Conservation (phyloP, 1,284 basidiomycete genomes). For the Psilocybe mexicana region DNA sequence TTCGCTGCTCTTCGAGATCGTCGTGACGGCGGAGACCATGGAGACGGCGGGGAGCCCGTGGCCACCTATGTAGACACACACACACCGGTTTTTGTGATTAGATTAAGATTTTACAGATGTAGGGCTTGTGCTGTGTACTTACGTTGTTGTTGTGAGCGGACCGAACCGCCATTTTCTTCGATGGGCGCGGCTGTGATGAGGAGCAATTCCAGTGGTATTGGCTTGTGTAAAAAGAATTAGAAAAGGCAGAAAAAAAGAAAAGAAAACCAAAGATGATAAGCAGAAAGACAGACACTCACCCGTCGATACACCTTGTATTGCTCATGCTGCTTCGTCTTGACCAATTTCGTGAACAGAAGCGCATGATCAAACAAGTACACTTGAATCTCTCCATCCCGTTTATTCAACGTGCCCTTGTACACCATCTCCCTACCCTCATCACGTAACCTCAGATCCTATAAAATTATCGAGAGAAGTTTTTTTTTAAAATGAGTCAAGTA, state of each 20-base stretch:
- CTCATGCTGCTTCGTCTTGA: conserved; percentile 88
- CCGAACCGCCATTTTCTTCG: conserved; percentile 29
- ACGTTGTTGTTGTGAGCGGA: conserved; percentile 30
- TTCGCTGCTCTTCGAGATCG: conserved; percentile 52
- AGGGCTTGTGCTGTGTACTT: conserved; percentile 25
- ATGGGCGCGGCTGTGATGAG: conserved; percentile 70
- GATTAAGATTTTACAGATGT: no score
- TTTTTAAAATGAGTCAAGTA: conserved; percentile 1
- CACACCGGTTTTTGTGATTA: conserved; percentile 19
- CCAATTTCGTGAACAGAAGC: conserved; percentile 87
- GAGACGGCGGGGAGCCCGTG: no score
- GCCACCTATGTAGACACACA: no score
- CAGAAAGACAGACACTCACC: conserved; percentile 47
- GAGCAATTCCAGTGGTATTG: conserved; percentile 94
- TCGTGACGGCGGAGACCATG: conserved; percentile 33
- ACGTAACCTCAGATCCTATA: conserved; percentile 80
- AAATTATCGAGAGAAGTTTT: background rate
- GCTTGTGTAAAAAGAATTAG: conserved; percentile 46
- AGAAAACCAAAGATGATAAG: conserved; percentile 28
- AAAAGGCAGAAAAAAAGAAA: conserved; percentile 12
- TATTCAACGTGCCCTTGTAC: conserved; percentile 92
- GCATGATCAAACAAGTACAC: conserved; percentile 98
- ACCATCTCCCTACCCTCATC: conserved; percentile 92
- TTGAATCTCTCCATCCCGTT: conserved; percentile 89
- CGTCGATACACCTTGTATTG: conserved; percentile 93